Evolutionary conservation across 176 grass and related monocot species (phyloP).

Genomic region (Canna indica): DNA sequence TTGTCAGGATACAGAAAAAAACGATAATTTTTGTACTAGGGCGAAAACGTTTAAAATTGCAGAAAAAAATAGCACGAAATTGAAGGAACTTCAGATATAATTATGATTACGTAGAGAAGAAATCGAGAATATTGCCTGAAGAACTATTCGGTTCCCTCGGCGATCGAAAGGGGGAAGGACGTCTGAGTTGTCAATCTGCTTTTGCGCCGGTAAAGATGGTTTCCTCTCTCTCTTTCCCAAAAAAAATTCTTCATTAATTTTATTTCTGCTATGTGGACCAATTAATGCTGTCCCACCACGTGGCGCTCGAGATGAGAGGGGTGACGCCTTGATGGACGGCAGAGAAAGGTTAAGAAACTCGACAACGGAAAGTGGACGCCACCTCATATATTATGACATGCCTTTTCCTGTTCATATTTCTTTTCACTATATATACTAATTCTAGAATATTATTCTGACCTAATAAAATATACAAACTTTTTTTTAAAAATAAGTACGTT

Average conservation of each 20-base stretch:
- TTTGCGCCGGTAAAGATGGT: background rate
- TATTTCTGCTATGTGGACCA: background rate
- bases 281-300: constrained; percentile 10
- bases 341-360: background rate
- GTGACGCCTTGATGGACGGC: constrained; percentile 20
- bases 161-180: background rate
- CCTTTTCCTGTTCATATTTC: background rate
- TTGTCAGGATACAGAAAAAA: background rate
- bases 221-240: constrained; percentile 9
- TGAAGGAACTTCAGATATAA: background rate
- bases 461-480: too few relatives aligned
- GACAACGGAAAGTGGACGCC: background rate
- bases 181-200: background rate
- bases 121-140: background rate
- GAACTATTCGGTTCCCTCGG: background rate
- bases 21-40: background rate
- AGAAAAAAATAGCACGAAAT: background rate
- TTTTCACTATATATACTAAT: too few relatives aligned
- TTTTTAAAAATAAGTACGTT: too few relatives aligned
- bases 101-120: background rate
- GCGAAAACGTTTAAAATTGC: background rate
- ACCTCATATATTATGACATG: background rate
- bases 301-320: constrained; percentile 4
- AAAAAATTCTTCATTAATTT: background rate
- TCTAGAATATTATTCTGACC: too few relatives aligned